Conservation (phyloP, 305 asterid genomes). For the Fraxinus nigra region DNA sequence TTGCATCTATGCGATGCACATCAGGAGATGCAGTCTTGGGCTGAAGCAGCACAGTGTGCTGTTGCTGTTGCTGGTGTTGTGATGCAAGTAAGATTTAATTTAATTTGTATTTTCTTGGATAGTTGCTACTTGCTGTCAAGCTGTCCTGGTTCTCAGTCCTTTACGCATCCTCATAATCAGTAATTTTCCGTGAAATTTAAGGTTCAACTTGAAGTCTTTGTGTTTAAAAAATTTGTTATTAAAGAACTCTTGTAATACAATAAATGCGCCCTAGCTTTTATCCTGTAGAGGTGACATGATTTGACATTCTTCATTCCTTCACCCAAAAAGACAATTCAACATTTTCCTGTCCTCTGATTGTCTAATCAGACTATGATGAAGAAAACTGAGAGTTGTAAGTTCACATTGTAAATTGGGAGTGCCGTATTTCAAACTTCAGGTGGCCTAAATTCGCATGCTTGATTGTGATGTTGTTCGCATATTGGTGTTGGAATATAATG, state of each 20-base stretch:
- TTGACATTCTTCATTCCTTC: background rate
- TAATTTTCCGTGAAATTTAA: background rate
- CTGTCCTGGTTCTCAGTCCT: constrained; percentile 3
- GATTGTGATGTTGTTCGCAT: background rate
- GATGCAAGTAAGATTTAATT: constrained; percentile 64
- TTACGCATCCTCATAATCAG: background rate
- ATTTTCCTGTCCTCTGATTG: background rate
- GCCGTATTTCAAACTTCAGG: background rate
- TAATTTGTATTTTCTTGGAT: constrained; percentile 10
- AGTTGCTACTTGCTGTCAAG: constrained; percentile 9
- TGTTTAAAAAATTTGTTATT: background rate
- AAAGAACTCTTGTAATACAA: background rate
- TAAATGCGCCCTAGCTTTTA: background rate
- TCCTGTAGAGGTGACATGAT: background rate
- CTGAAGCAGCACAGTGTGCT: constrained; percentile 99
- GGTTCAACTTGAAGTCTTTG: background rate
- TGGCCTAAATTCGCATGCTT: background rate
- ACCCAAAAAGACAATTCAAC: background rate
- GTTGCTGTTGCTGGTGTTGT: constrained; percentile 99
- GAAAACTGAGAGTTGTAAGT: background rate
- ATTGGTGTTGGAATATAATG: background rate
- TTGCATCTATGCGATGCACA: constrained; percentile 97
- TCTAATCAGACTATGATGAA: background rate
- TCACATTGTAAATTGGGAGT: background rate
- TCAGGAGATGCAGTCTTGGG: constrained; percentile 99